phyloP scores from a whole-genome alignment of 306 rosid genomes.

The Cucurbita pepo region DNA sequence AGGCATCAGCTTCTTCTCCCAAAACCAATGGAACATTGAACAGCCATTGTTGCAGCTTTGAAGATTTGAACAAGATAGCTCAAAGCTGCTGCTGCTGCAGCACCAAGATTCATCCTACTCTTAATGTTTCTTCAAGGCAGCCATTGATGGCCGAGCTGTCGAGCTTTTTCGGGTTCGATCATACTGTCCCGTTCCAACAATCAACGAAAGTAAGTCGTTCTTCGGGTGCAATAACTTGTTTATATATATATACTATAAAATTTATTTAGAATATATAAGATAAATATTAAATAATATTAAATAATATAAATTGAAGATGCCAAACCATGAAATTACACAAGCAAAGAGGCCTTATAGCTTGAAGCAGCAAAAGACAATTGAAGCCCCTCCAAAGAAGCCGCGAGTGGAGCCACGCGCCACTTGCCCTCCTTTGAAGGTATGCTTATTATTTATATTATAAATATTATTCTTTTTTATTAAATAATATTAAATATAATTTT shows the following conservation, averaged over 20 bases:
- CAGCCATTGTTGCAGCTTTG: background rate
- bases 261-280: background rate
- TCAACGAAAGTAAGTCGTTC: background rate
- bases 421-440: conserved; percentile 72
- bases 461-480: too few species aligned
- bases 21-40: background rate
- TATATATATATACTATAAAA: background rate
- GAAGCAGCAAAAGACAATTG: conserved; percentile 34
- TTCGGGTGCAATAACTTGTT: too few species aligned
- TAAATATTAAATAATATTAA: background rate
- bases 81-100: conserved; percentile 25
- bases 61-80: background rate
- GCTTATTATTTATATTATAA: too few species aligned
- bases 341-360: conserved; percentile 5
- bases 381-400: conserved; percentile 47
- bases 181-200: conserved; percentile 17
- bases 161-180: background rate
- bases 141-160: background rate
- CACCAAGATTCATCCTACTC: conserved; percentile 60
- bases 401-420: conserved; percentile 56
- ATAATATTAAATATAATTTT: too few species aligned
- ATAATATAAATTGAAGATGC: conserved; percentile 12
- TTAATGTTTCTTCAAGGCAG: conserved; percentile 29
- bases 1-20: background rate
- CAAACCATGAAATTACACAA: conserved; percentile 22